Conservation (phyloP, 805 yeast genomes). For the Maudiozyma serrabonitensis region DNA sequence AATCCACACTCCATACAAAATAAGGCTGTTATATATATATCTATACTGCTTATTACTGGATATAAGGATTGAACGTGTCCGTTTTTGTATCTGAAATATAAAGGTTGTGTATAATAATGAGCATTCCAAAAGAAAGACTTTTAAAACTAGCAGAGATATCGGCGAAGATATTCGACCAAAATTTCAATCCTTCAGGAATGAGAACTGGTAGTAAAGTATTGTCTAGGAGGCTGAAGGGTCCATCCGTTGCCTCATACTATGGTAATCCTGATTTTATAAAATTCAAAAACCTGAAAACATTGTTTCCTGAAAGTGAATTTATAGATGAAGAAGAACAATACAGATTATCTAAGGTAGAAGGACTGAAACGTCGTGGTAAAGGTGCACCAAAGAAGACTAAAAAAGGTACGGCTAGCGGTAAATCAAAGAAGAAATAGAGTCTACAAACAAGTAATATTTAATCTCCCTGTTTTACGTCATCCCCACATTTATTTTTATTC, state of each 20-base stretch:
- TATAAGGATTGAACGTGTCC: no score
- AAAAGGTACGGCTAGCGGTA: conserved; percentile 33
- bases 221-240: conserved; percentile 61
- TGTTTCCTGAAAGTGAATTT: conserved; percentile 42
- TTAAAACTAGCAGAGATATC: conserved; percentile 49
- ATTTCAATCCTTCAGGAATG: conserved; percentile 53
- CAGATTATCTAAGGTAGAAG: conserved; percentile 53
- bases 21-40: no score
- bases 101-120: conserved; percentile 16
- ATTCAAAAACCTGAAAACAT: conserved; percentile 46
- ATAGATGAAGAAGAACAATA: conserved; percentile 61
- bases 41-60: no score
- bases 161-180: conserved; percentile 58
- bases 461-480: background rate
- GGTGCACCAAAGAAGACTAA: conserved; percentile 77
- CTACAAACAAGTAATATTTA: no score
- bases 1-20: no score
- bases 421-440: conserved; percentile 29
- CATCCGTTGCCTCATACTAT: conserved; percentile 58
- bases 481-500: background rate
- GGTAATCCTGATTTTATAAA: conserved; percentile 65
- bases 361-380: conserved; percentile 75
- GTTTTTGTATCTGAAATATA: background rate
- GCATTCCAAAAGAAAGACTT: conserved; percentile 37
- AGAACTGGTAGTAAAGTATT: conserved; percentile 71